A percentile compares a stretch with the other conserved stretches of the same genome.
These are phyloP conservation scores for Kwoniella botswanensis DNA, from an alignment of 768 basidiomycete genomes.

Conservation along the genomic window DNA sequence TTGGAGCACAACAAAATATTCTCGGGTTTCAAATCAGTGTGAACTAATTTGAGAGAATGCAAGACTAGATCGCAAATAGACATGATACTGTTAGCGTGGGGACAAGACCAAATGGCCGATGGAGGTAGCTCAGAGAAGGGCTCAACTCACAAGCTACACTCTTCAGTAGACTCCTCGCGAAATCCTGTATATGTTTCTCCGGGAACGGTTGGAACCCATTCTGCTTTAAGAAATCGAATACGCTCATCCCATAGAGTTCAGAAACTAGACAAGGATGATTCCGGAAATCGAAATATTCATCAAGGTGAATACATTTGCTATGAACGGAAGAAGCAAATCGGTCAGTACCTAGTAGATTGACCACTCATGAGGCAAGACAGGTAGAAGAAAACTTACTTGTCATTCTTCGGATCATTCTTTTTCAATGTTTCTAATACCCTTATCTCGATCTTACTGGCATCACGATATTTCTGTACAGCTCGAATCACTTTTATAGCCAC, in stretches of 20 bases:
- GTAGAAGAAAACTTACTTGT: conserved; percentile 68
- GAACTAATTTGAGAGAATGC: conserved; percentile 86
- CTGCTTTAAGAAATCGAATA: conserved; percentile 98
- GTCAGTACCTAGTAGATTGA: too few species aligned
- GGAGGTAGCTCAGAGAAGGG: not conserved
- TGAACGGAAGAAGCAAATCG: too few species aligned
- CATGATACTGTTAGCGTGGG: not conserved
- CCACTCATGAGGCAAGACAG: too few species aligned
- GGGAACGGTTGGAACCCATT: conserved; percentile 97
- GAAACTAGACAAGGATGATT: conserved; percentile 98
- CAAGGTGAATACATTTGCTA: conserved; percentile 96
- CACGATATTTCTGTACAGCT: conserved; percentile 97
- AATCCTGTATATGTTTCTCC: conserved; percentile 92
- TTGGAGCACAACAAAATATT: conserved; percentile 94
- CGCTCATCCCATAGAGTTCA: conserved; percentile 92
- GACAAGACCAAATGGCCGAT: not conserved
- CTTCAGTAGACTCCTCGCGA: conserved; percentile 85
- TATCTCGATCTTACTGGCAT: conserved; percentile 97
- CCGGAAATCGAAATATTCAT: conserved; percentile 93
- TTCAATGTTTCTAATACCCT: conserved; percentile 90
- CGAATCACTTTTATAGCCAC: conserved; percentile 99
- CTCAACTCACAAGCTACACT: conserved; percentile 83
- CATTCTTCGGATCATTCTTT: conserved; percentile 82
- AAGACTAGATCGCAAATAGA: conserved; percentile 66
- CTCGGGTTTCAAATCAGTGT: conserved; percentile 98